Evolutionary conservation across 2,329 filamentous ascomycete species (phyloP).

Genomic region (Pseudogymnoascus sp.): DNA sequence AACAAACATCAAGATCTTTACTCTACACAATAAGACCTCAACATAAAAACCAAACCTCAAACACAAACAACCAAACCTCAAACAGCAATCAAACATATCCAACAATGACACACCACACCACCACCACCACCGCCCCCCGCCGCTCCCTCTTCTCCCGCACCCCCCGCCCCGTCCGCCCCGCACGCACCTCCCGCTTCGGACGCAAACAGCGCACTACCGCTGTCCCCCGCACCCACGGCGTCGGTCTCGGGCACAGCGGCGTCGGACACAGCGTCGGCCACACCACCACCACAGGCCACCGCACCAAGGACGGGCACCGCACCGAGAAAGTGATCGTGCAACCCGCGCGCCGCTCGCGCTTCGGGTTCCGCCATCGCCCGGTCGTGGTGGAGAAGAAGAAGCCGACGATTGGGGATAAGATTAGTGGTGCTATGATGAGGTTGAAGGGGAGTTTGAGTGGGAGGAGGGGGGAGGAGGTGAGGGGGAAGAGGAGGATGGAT

Average conservation of each 20-base stretch:
- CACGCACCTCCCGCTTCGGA: not conserved
- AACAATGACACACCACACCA: not conserved
- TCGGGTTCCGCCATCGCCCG: constrained; percentile 33
- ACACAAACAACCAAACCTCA: not conserved
- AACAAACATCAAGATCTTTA: not conserved
- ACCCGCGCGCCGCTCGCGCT: not conserved
- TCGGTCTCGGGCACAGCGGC: not conserved
- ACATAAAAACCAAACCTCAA: not conserved
- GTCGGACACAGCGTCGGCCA: not conserved
- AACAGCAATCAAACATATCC: not conserved
- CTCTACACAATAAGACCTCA: not conserved
- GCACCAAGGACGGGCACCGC: not conserved
- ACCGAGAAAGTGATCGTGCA: not conserved
- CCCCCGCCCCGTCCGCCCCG: not conserved
- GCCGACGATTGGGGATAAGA: constrained; percentile 65
- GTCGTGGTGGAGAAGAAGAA: constrained; percentile 60
- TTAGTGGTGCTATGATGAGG: constrained; percentile 67
- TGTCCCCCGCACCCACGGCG: not conserved
- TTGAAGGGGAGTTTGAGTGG: constrained; percentile 62
- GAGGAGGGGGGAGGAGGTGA: constrained; percentile 54
- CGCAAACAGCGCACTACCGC: not conserved
- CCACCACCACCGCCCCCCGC: not conserved
- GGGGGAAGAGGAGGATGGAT: constrained; percentile 65
- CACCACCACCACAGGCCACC: not conserved
- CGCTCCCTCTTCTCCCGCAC: not conserved